phyloP scores from a whole-genome alignment of 805 yeast genomes.

The Torulaspora maleeae region DNA sequence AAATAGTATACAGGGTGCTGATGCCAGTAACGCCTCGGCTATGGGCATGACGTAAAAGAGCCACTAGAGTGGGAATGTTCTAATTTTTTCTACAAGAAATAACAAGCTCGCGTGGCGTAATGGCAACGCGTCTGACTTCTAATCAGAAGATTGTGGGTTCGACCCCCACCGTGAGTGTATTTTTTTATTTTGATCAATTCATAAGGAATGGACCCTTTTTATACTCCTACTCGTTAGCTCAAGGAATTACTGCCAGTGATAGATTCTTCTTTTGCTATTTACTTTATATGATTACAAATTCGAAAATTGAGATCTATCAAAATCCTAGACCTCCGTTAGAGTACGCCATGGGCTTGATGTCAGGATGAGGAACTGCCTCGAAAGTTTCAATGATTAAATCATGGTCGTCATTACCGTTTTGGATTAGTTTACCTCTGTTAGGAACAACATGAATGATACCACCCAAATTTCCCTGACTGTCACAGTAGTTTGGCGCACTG shows the following conservation, averaged over 20 bases:
- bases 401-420: constrained; percentile 42
- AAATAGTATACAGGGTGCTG: no score
- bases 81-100: neutral
- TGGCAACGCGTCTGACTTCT: constrained; percentile 55
- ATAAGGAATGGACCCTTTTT: no score
- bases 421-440: constrained; percentile 36
- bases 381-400: constrained; percentile 56
- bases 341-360: constrained; percentile 92
- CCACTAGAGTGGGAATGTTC: no score
- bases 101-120: constrained; percentile 47
- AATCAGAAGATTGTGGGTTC: constrained; percentile 53
- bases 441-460: constrained; percentile 71
- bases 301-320: constrained; percentile 6
- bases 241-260: neutral
- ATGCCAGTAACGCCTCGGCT: no score
- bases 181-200: no score
- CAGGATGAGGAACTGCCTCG: constrained; percentile 84
- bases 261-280: neutral
- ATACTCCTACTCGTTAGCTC: no score
- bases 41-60: no score
- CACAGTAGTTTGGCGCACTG: constrained; percentile 97
- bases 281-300: constrained; percentile 2
- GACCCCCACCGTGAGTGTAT: constrained; percentile 52
- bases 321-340: constrained; percentile 46
- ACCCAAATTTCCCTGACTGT: constrained; percentile 83